Base-by-base conservation (phyloP, 2,329 filamentous ascomycete genomes). In the Calonectria montana region DNA sequence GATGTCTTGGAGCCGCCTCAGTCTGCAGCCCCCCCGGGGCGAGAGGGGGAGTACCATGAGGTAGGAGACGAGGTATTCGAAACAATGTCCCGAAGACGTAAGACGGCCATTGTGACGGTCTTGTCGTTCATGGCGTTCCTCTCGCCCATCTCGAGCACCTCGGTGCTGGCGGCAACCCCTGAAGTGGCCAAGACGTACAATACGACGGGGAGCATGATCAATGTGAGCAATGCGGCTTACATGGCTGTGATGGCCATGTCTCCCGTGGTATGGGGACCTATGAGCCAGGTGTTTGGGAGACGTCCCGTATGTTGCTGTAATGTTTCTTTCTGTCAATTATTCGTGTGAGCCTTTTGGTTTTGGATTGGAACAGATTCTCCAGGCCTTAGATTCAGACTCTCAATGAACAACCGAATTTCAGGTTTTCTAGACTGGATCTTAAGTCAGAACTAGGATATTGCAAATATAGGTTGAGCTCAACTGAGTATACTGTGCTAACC, bases 91-190 rank as follows among this genome's bases (percentile, higher is more conserved):
- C 82, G 83, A 4, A 83, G 84, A 18, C 89, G 91, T 47, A 97
- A 96, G 82, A 80, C 87, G 3, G 78, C 91, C 72, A 93, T 96
- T 65, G 92, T 95, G 18, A 85, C 86, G 12, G 88, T 95, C 7
- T 83, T 96, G 65, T 92, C 93, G 0, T 94, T 92, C 79, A 95
- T 93, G 83, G 91, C 92, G 29, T 94, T 96, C 74, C 85, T 96
- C 53, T 91, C 94, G 1, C 94, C 94, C 0, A 89, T 94, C 27
- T 93, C 91, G 15, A 94, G 91, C 45, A 96, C 94, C 0, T 92
- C 92, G 1, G 90, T 96, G 10, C 83, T 96, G 15, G 88, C 93
- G 1, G 94, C 93, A 2, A 90, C 93, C 1, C 93, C 94, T 1
- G 94, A 96, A 81, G 91, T 96, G 6, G 93, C 93, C 2, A 81